Percentiles rank a stretch among this genome's conserved stretches.
These are phyloP conservation scores for Xerocomellus dryophilus DNA, from an alignment of 768 basidiomycete species.

Conservation along the genomic window DNA sequence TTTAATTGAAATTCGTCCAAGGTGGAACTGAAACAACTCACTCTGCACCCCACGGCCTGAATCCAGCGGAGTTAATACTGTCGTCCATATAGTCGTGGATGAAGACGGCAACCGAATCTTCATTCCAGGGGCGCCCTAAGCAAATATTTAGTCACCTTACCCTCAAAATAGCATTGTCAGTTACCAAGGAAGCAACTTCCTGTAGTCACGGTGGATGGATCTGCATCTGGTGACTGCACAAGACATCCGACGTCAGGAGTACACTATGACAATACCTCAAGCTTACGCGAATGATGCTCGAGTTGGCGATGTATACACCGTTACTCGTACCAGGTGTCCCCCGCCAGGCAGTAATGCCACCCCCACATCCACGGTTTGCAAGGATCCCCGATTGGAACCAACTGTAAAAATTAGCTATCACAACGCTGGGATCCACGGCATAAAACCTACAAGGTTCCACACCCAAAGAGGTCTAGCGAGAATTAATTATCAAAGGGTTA, in stretches of 20 bases:
- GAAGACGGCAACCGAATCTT: constrained; percentile 52
- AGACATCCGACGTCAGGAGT: background rate
- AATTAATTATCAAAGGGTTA: background rate
- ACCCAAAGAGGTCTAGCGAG: constrained; percentile 14
- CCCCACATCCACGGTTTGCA: constrained; percentile 63
- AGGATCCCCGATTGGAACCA: constrained; percentile 60
- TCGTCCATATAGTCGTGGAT: constrained; percentile 57
- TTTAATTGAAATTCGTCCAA: background rate
- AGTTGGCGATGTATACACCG: constrained; percentile 55
- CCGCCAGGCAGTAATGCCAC: constrained; percentile 64
- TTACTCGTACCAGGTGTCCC: constrained; percentile 42
- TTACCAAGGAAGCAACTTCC: constrained; percentile 51
- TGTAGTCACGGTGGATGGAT: constrained; percentile 43
- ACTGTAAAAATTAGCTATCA: constrained; percentile 26
- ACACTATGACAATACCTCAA: background rate
- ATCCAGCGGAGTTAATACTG: constrained; percentile 50
- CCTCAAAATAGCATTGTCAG: background rate
- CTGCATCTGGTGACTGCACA: constrained; percentile 56
- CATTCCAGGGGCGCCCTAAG: constrained; percentile 57
- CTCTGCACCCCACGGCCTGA: constrained; percentile 41
- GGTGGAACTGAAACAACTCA: background rate
- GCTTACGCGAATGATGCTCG: constrained; percentile 53
- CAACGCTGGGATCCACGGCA: background rate
- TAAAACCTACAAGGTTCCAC: constrained; percentile 4
- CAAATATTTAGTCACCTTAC: background rate